Base-by-base conservation (phyloP, 495 filamentous ascomycete species). In the Daldinia bambusicola region DNA sequence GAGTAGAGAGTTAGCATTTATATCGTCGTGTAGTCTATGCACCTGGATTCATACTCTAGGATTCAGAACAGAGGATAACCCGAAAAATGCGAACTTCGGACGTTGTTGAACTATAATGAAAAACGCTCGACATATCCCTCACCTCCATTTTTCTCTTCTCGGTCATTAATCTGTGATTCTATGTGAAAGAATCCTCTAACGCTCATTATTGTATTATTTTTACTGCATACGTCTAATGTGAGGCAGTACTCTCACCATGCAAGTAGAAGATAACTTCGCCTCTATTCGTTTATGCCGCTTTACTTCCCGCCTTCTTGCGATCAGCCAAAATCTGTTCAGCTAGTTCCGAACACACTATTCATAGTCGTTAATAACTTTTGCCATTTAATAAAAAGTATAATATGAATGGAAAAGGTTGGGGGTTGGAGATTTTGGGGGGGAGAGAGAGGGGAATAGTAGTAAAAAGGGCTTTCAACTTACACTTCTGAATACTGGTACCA, bases 401-500 rank as follows among this genome's bases (percentile, higher is more conserved):
- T 26, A 48, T 12, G 18, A 22, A 22, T 12, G 1, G 2, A 10
- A 48, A 22, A 20, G 8, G 10, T 2, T 36, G 43, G 9, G 16
- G 0, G 30, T 48, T 30, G 6, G 40, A 10, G 9, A 38, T 4
- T 34, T 34, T n/a, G 26, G 26, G 26, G 26, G 34, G 34, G 34
- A 32, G 3, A 40, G 34, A 2, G 34, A 64, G 48, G 26, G 14
- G 41, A 13, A 34, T 37, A 43, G 30, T 55, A 9, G 65, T 55
- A 41, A 34, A 61, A 20, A 36, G n/a, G 56, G 10, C 10, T 32
- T 9, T 38, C 4, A 18, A 75, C 76, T 71, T 66, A 76, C 76
- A 22, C 1, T 71, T 67, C 22, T 36, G 38, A 9, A 81, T 72
- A 55, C 77, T 77, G 1, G 59, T 72, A n/a, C 74, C 74, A 16